Base-by-base conservation (phyloP, 805 yeast genomes). In the Suhomyces canberraensis region DNA sequence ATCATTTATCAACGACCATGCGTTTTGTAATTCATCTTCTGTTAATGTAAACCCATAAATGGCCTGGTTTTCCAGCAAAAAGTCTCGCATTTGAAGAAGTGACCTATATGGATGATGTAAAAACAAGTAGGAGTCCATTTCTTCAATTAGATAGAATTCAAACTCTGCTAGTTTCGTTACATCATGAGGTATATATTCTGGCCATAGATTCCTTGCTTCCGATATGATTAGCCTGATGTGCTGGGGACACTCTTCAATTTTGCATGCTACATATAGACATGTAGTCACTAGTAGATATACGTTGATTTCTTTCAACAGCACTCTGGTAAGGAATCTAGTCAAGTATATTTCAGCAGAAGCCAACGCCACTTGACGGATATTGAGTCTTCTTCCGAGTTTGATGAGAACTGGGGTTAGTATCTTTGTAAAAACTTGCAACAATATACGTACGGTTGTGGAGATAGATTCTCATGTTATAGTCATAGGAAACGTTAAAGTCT, bases 231-330 rank as follows among this genome's bases (percentile, higher is more conserved):
- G 77, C 37, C 96, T 65, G 8, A 93, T 88, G 54, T 93, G 97
- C 52, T 85, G 95, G 1, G 98, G 98, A 48, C 87, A 83, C 59
- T 93, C 98, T 58, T 93, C 98, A 22, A 89, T 84, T 56, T 93
- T 91, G 64, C 96, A 84, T 0, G 97, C 90, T 20, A 93, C 71
- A 52, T 93, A 93, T 2, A 91, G 71, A 47, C 93, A 81, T 0
- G 98, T 80, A 0, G 98, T 79, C 8, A 88, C 82, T 37, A 90
- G 60, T 28, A 89, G 61, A 52, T 89, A 91, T 1, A 85, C 66
- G 54, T 93, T 93, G 39, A 89, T 75, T 55, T 93, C 98, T 46
- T 82, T 78, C 11, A 88, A 61, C 9, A 87, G 78, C 0, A 80
- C 90, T 30, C 75, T 71, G 2, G 85, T 75, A 29, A 89, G 66